Conservation (phyloP, 2,329 filamentous ascomycete genomes). For the Byssoonygena ceratinophila region DNA sequence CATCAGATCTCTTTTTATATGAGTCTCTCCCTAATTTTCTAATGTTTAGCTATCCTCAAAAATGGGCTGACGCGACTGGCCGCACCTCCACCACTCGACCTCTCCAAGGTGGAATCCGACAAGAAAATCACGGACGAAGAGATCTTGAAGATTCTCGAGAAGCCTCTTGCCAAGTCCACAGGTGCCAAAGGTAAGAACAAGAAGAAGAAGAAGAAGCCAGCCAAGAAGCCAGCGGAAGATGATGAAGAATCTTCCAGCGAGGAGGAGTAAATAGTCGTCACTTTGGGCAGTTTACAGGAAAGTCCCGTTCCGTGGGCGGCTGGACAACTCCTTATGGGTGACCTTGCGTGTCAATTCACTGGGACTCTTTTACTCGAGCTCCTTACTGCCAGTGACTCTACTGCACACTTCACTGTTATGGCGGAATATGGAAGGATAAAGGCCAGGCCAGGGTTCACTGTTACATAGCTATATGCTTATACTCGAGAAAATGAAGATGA, state of each 20-base stretch:
- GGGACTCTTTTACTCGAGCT: neutral
- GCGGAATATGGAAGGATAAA: neutral
- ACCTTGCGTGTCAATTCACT: neutral
- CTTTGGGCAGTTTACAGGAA: neutral
- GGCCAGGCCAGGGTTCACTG: neutral
- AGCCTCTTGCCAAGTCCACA: constrained; percentile 57
- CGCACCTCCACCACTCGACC: constrained; percentile 62
- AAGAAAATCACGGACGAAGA: constrained; percentile 98
- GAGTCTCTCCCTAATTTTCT: constrained; percentile 16
- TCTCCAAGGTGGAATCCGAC: constrained; percentile 78
- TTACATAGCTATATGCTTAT: neutral
- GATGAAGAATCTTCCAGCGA: constrained; percentile 29
- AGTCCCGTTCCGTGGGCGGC: neutral
- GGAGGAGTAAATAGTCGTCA: constrained; percentile 29
- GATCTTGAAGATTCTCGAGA: constrained; percentile 85
- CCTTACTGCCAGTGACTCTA: neutral
- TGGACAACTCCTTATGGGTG: neutral
- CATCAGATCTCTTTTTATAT: constrained; percentile 1
- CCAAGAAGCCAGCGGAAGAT: constrained; percentile 37
- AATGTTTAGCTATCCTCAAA: constrained; percentile 76
- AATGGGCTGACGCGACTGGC: constrained; percentile 85
- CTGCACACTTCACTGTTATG: neutral
- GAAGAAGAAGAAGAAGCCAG: constrained; percentile 74
- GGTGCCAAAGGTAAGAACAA: constrained; percentile 72
- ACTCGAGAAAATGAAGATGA: constrained; percentile 7